phyloP scores from a whole-genome alignment of 805 yeast genomes.

The Nakazawaea molendinolei region DNA sequence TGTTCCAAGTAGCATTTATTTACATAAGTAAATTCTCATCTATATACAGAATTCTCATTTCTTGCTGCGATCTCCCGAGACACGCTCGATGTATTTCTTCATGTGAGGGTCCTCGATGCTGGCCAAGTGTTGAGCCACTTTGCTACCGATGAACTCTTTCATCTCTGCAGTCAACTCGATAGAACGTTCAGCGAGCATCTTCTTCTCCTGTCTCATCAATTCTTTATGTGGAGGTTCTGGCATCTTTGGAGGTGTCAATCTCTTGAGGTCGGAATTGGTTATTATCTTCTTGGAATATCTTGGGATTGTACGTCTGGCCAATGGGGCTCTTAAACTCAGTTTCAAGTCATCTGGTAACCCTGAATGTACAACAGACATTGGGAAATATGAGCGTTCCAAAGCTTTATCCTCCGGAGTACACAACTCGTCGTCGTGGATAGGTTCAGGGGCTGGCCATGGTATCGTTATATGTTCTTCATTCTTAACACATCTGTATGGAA shows the following conservation, averaged over 20 bases:
- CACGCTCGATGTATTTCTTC: conserved; percentile 20
- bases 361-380: conserved; percentile 55
- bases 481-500: conserved; percentile 73
- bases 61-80: conserved; percentile 15
- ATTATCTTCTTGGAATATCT: conserved; percentile 42
- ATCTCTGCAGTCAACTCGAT: conserved; percentile 35
- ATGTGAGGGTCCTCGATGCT: conserved; percentile 24
- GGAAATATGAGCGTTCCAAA: conserved; percentile 68
- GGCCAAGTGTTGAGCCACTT: conserved; percentile 29
- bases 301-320: conserved; percentile 40
- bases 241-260: conserved; percentile 66
- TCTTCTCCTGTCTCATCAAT: conserved; percentile 52
- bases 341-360: conserved; percentile 68
- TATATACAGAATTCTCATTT: conserved; percentile 6
- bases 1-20: too few species aligned
- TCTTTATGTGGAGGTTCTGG: conserved; percentile 61
- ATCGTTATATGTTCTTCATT: conserved; percentile 63
- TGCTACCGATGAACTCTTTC: conserved; percentile 37
- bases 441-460: conserved; percentile 85
- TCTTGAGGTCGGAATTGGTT: conserved; percentile 54
- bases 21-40: too few species aligned
- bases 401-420: conserved; percentile 53
- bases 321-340: conserved; percentile 67
- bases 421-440: conserved; percentile 45
- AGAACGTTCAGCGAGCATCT: conserved; percentile 34